phyloP scores from a whole-genome alignment of 805 yeast species.

The Danielia oregonensis region DNA sequence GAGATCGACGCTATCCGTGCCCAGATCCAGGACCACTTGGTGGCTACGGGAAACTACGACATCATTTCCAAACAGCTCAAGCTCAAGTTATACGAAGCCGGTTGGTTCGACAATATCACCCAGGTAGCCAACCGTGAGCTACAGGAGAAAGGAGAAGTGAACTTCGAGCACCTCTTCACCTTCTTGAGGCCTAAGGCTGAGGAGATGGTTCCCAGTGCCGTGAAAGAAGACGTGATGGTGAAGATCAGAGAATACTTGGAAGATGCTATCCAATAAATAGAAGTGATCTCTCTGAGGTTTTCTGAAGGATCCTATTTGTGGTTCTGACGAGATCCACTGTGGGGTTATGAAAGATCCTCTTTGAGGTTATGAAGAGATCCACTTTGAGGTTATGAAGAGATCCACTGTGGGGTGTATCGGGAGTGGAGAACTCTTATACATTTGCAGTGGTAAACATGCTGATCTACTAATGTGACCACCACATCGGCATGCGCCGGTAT shows the following conservation, averaged over 20 bases:
- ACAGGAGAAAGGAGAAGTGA: constrained; percentile 41
- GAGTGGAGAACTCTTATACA: no score
- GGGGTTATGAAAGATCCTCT: no score
- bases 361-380: background rate
- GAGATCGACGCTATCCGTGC: constrained; percentile 46
- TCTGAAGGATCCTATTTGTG: no score
- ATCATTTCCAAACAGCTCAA: constrained; percentile 62
- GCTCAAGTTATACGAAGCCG: constrained; percentile 65
- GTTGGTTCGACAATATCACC: constrained; percentile 80
- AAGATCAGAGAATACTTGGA: constrained; percentile 60
- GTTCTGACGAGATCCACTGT: no score
- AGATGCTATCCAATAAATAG: constrained; percentile 28
- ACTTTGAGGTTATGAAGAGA: background rate
- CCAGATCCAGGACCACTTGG: constrained; percentile 65
- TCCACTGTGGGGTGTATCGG: no score
- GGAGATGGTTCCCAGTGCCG: constrained; percentile 63
- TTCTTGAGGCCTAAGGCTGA: constrained; percentile 64
- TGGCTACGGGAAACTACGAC: constrained; percentile 79
- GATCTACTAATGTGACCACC: no score
- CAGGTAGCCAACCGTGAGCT: constrained; percentile 50
- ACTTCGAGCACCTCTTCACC: constrained; percentile 49
- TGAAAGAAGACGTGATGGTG: constrained; percentile 55
- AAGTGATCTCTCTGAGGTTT: background rate
- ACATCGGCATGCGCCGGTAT: no score
- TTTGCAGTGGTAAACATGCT: no score